A percentile compares a stretch with the other conserved stretches of the same genome.
These are phyloP conservation scores for Penicillium sp. DNA, from an alignment of 2,329 filamentous ascomycete genomes.

Conservation along the genomic window DNA sequence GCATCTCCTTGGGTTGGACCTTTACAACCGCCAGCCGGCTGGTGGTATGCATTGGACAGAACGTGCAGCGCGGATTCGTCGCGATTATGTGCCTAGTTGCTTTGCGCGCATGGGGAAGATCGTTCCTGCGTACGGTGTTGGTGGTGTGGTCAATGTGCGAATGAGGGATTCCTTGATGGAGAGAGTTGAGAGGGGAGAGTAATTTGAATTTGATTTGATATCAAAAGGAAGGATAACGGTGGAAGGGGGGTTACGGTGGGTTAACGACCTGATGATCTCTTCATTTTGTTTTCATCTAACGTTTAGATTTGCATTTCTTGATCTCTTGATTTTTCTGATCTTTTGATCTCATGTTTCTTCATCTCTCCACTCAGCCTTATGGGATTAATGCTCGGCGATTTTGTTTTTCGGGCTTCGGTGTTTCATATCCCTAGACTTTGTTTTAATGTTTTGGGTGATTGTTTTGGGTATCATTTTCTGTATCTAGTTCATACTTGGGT, in stretches of 20 bases:
- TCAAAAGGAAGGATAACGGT: background rate
- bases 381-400: background rate
- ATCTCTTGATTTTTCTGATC: background rate
- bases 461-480: background rate
- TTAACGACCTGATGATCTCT: slow-evolving; percentile 6
- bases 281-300: background rate
- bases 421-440: background rate
- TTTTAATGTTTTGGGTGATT: background rate
- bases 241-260: background rate
- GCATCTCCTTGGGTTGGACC: slow-evolving; percentile 78
- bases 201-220: background rate
- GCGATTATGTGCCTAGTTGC: slow-evolving; percentile 73
- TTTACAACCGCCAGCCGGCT: slow-evolving; percentile 68
- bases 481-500: background rate
- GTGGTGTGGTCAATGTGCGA: slow-evolving; percentile 79
- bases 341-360: background rate
- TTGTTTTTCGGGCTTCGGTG: background rate
- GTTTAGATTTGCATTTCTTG: slow-evolving; percentile 6
- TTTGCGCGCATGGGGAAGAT: slow-evolving; percentile 78
- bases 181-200: slow-evolving; percentile 43
- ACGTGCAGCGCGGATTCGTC: slow-evolving; percentile 64
- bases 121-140: slow-evolving; percentile 83
- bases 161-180: slow-evolving; percentile 67
- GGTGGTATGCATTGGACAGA: slow-evolving; percentile 53
- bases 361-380: slow-evolving; percentile 8